Evolutionary conservation across 129 eudicot species (phyloP), one percentile per base, ranked within the genome.

Genomic region (Tagetes erecta): DNA sequence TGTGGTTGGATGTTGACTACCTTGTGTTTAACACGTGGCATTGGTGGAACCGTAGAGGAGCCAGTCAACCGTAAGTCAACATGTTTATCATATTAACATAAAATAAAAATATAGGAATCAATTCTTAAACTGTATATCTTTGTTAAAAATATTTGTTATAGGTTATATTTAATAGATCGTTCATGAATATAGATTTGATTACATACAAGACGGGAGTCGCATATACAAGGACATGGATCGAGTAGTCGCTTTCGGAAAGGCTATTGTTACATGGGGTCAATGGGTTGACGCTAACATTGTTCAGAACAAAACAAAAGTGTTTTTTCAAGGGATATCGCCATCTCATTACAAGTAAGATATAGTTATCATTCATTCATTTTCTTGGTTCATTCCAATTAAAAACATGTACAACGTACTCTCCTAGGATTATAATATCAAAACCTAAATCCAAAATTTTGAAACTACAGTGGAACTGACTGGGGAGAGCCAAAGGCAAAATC

Each of bases 291-390:
- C 79, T 11, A 76, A 81, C 33, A 33, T 81, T 20, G 62, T 66
- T 64, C 88, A 72, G 8, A 80, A 74, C 37, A 85, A 85, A 67
- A 73, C 85, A 8, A 68, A 62, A 82, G 86, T 83, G 6, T 85
- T 88, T 72, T 88, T 85, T 76, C 93, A 88, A 83, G 93, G 93
- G 34, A 85, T 88, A 79, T 88, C 94, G 1, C 94, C 94, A 1
- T 88, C 94, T 6, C 94, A 88, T 83, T 85, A 85, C 82, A 88
- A 85, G 94, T 88, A 81, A 76, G 84, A 3, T 8, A 12, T 9
- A 46, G 51, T 2, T 46, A 46, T 46, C 51, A 46, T 46, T 46
- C 2, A 12, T 5, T 41, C 8, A 41, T 44, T 44, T 44, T 6
- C 47, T 6, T 44, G 52, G 12, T 0, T 3, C 2, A 47, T 1